Evolutionary conservation across 2,329 filamentous ascomycete species (phyloP), one percentile per base, ranked within the genome.

Genomic region (Xylaria digitata): DNA sequence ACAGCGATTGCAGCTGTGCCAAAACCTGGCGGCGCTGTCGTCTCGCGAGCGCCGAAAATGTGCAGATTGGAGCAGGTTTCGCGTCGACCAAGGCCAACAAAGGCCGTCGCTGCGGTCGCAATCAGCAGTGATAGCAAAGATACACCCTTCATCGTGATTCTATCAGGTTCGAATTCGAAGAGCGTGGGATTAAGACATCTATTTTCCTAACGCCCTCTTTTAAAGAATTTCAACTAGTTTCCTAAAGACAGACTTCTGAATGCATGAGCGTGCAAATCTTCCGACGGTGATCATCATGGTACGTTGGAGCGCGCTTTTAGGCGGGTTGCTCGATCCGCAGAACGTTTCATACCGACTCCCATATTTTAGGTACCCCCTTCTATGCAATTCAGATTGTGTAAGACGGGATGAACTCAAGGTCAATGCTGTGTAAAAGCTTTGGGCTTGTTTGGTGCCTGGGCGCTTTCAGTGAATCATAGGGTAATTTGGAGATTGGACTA

Each of bases 1-100:
- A 86, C 80, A 7, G 86, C 81, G 0, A 79, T 80, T 42, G 74
- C 75, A 40, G 81, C 70, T 1, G 81, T 78, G 13, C 84, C 84
- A 70, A 82, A 84, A 9, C 83, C 83, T 1, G 78, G 73, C 7
- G 82, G 73, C 26, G 75, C 82, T 0, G 82, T 83, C 13, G 84
- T 85, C 71, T 85, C 84, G 45, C 84, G 79, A 19, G 84, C 84
- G 19, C 82, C 83, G 67, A 86, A 82, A 52, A 86, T 74, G 66
- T 85, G 83, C 37, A 85, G 72, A 9, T 72, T 65, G 2, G 84
- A 83, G 67, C 83, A 86, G 45, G 32, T 48, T 58, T 52, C 43
- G 15, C 60, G 64, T 11, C 53, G 62, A 34, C 48, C 26, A 37
- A 65, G 34, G 17, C 34, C 21, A 37, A 46, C 30, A 32, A n/a